These are phyloP conservation scores for Fraxinus sp. DNA, from an alignment of 305 asterid genomes.

Conservation along the genomic window DNA sequence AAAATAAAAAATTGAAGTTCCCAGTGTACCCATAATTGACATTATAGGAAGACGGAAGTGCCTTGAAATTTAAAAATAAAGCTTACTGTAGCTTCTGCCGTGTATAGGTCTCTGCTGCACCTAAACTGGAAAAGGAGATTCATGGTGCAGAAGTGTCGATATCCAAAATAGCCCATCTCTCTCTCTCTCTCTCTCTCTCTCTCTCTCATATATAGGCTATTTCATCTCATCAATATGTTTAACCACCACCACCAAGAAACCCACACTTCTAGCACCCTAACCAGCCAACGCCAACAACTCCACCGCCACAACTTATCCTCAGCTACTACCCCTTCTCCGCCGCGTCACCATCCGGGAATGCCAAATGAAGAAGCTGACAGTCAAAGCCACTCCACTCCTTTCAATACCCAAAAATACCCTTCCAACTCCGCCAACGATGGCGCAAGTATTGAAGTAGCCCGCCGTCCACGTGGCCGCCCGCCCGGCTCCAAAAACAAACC, in stretches of 20 bases:
- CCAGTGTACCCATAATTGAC: too few species aligned
- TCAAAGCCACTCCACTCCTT: conserved; percentile 20
- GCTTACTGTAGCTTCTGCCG: neutral
- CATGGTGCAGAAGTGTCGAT: too few species aligned
- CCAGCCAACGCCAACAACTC: neutral
- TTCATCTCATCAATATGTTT: neutral
- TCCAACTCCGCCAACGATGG: conserved; percentile 42
- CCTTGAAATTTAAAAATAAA: neutral
- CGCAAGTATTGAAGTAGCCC: conserved; percentile 60
- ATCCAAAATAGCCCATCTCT: too few species aligned
- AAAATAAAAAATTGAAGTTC: too few species aligned
- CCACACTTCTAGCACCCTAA: conserved; percentile 23
- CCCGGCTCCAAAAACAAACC: conserved; percentile 87
- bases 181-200: neutral
- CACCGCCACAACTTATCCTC: neutral
- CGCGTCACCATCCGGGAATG: neutral
- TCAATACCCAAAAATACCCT: neutral
- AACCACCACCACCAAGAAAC: neutral
- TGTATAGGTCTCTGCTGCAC: neutral
- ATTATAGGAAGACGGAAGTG: neutral
- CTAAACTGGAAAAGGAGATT: neutral
- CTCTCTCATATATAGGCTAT: neutral
- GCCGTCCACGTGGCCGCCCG: conserved; percentile 86
- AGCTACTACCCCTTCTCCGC: conserved; percentile 11
- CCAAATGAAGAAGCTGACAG: conserved; percentile 36